Percentiles rank a stretch among this genome's conserved stretches.
Conservation (phyloP, 2,329 filamentous ascomycete genomes). For the Allantophomopsis cytisporea region DNA sequence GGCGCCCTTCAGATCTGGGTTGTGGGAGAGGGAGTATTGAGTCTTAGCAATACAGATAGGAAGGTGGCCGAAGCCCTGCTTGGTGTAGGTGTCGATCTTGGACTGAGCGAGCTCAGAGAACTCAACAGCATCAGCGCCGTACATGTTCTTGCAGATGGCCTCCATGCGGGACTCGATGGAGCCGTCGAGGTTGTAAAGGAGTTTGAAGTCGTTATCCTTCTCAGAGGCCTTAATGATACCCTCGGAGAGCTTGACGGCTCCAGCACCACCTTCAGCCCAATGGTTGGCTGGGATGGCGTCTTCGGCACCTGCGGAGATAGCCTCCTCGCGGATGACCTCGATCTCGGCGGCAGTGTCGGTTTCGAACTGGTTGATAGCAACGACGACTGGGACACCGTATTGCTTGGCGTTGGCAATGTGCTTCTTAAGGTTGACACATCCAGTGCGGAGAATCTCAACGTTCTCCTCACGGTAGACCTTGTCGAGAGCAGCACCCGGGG, state of each 20-base stretch:
- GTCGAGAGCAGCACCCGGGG: conserved; percentile 71
- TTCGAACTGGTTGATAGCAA: conserved; percentile 93
- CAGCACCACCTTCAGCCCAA: conserved; percentile 90
- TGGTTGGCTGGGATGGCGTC: conserved; percentile 91
- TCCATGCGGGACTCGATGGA: conserved; percentile 83
- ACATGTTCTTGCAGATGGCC: conserved; percentile 83
- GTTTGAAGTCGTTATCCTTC: conserved; percentile 75
- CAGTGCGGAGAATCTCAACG: conserved; percentile 75
- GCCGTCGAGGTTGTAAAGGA: conserved; percentile 72
- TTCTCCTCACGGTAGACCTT: conserved; percentile 91
- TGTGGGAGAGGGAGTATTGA: conserved; percentile 91
- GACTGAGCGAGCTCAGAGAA: conserved; percentile 90
- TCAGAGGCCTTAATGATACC: conserved; percentile 72
- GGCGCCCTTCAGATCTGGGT: conserved; percentile 86
- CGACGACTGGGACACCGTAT: conserved; percentile 87
- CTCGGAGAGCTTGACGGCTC: conserved; percentile 78
- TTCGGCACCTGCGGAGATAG: conserved; percentile 81
- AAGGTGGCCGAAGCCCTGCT: conserved; percentile 82
- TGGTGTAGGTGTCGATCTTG: conserved; percentile 91
- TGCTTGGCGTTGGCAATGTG: conserved; percentile 82
- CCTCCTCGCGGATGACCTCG: conserved; percentile 77
- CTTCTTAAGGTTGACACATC: conserved; percentile 90
- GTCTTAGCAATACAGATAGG: conserved; percentile 98
- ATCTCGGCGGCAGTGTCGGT: conserved; percentile 92
- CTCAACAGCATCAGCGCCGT: conserved; percentile 78